Evolutionary conservation across 2,329 filamentous ascomycete genomes (phyloP), one percentile per base, ranked within the genome.

Genomic region (Penicillium italicum): DNA sequence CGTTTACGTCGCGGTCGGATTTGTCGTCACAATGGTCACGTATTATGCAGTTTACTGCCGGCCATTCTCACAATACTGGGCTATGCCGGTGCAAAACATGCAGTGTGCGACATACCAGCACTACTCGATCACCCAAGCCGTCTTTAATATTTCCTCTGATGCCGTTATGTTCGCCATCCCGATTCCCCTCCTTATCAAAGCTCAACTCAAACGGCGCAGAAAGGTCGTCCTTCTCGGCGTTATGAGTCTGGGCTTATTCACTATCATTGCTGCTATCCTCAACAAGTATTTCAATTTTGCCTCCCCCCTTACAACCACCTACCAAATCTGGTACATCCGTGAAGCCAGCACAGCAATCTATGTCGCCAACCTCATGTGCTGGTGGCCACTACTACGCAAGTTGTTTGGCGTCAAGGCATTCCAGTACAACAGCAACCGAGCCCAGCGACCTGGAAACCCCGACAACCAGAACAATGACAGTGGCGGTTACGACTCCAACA

Each of bases 1-100:
- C 1, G 65, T 68, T 6, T 81, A 80, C 57, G 73, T 79, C 16
- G 70, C 61, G 0, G 42, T 77, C 4, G 69, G 73, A 26, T 80
- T 79, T 54, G 66, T 79, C 52, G 67, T 79, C 14, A 80, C 80
- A 68, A 77, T 80, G 65, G 61, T 80, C 40, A 69, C 79, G 2
- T 79, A 80, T 55, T 76, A 79, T 43, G 74, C 69, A 18, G 76
- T 79, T 0, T 81, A 79, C 69, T 80, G 78, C 49, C 72, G 77
- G 8, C 79, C 79, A 0, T 79, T 81, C 57, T 69, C 69, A 4
- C 71, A 79, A 53, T 81, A 81, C 59, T 81, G 76, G 74, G 78
- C 79, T 2, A 72, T 81, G 31, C 78, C 78, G 0, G 66, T 71
- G n/a, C 34, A 62, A 1, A 66, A 75, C 52, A 54, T 69, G 56